phyloP scores from a whole-genome alignment of 139 green algal species.

The Chloropicon primus region DNA sequence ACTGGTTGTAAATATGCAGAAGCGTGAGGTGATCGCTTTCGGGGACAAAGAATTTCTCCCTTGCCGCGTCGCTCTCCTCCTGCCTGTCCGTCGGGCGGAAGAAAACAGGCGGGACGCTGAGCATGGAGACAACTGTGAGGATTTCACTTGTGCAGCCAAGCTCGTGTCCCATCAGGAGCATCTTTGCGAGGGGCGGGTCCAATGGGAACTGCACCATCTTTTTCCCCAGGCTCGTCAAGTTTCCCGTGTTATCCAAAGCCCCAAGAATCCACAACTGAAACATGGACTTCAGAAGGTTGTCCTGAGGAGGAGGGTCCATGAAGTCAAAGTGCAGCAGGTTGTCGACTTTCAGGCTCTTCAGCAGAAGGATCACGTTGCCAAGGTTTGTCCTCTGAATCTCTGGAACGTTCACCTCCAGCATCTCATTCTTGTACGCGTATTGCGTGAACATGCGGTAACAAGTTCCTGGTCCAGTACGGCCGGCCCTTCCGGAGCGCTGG shows the following conservation, averaged over 20 bases:
- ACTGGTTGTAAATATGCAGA: slow-evolving; percentile 96
- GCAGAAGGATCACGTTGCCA: slow-evolving; percentile 61
- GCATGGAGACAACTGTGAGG: slow-evolving; percentile 84
- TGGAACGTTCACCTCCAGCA: slow-evolving; percentile 53
- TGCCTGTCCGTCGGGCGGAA: slow-evolving; percentile 66
- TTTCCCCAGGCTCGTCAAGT: slow-evolving; percentile 30
- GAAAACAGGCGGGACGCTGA: slow-evolving; percentile 83
- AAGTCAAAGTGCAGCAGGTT: slow-evolving; percentile 90
- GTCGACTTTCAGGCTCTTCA: slow-evolving; percentile 86
- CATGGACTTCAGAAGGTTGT: slow-evolving; percentile 96
- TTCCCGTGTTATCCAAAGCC: slow-evolving; percentile 68
- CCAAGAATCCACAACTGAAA: slow-evolving; percentile 92
- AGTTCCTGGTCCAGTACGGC: slow-evolving; percentile 76
- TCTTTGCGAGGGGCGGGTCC: slow-evolving; percentile 54
- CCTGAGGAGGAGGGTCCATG: slow-evolving; percentile 46
- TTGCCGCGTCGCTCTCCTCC: slow-evolving; percentile 86
- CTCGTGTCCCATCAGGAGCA: slow-evolving; percentile 28
- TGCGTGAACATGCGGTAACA: neutral
- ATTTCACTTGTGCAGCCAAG: slow-evolving; percentile 33
- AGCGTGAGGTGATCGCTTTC: slow-evolving; percentile 98
- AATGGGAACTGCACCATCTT: slow-evolving; percentile 62
- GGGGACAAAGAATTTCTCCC: slow-evolving; percentile 98
- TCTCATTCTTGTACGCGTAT: slow-evolving; percentile 39
- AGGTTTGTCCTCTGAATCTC: slow-evolving; percentile 79
- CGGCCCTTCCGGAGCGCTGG: slow-evolving; percentile 84